A percentile compares a stretch with the other conserved stretches of the same genome.
phyloP scores from a whole-genome alignment of 495 filamentous ascomycete genomes.

The Hypoxylon crocopeplum region DNA sequence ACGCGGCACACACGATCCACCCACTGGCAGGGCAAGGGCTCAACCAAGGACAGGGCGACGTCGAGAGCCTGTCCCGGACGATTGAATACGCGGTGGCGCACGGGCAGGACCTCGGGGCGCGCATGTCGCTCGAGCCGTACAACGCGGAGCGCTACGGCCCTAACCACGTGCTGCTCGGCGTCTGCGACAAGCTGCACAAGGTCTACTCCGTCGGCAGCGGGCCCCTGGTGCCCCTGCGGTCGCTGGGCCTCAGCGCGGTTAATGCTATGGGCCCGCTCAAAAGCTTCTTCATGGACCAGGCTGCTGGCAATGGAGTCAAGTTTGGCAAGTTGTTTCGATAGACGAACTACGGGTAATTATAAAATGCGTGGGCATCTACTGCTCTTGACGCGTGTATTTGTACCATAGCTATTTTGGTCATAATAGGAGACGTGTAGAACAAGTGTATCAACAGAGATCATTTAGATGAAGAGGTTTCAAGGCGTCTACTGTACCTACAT shows the following conservation, averaged over 20 bases:
- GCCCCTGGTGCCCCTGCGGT: conserved; percentile 78
- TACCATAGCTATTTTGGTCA: too few species aligned
- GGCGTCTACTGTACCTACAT: too few species aligned
- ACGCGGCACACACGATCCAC: conserved; percentile 94
- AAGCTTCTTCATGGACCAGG: conserved; percentile 85
- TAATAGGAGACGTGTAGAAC: too few species aligned
- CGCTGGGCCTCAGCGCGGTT: conserved; percentile 76
- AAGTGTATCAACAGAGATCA: too few species aligned
- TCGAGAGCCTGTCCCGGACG: conserved; percentile 72
- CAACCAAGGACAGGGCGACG: conserved; percentile 90
- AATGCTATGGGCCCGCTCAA: conserved; percentile 82
- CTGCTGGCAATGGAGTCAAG: conserved; percentile 68
- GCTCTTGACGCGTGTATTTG: too few species aligned
- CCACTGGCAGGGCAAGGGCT: conserved; percentile 94
- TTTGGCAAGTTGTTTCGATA: conserved; percentile 11
- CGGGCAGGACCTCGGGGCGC: conserved; percentile 81
- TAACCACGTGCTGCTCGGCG: conserved; percentile 86
- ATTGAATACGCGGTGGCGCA: conserved; percentile 79
- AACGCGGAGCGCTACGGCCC: conserved; percentile 75
- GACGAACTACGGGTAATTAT: too few species aligned
- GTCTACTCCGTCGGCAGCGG: conserved; percentile 79
- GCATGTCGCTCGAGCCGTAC: conserved; percentile 80
- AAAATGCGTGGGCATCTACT: background rate
- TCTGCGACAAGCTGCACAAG: conserved; percentile 93
- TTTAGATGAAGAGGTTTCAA: too few species aligned